Evolutionary conservation across 169 alveolate species (phyloP).

Genomic region (Eimeria maxima): DNA sequence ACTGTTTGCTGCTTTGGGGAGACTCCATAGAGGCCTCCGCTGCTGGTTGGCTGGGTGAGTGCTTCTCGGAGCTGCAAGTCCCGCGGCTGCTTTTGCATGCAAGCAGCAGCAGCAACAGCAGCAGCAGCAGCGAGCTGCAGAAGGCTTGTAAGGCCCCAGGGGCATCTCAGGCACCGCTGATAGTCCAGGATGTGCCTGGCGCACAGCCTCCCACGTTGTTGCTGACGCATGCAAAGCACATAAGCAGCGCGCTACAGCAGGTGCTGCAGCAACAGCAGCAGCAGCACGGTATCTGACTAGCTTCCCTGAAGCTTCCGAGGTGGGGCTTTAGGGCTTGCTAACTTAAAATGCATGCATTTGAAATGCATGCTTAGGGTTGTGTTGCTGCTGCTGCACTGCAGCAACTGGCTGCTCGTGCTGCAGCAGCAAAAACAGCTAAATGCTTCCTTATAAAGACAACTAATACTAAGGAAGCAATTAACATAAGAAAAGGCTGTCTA

Average conservation of each 20-base stretch:
- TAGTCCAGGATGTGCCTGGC: neutral
- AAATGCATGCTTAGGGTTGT: neutral
- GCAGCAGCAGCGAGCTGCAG: neutral
- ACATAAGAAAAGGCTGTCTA: no score
- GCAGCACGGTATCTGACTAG: neutral
- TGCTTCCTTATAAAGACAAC: no score
- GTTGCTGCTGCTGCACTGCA: neutral
- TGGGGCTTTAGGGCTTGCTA: neutral
- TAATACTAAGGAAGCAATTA: no score
- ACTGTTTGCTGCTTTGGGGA: slow-evolving; percentile 3
- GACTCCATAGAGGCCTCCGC: neutral
- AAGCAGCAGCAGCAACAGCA: neutral
- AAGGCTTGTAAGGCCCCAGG: neutral
- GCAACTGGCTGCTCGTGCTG: neutral
- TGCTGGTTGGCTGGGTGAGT: slow-evolving; percentile 10
- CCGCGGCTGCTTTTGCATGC: slow-evolving; percentile 19
- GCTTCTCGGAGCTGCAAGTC: slow-evolving; percentile 9
- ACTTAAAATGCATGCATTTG: neutral
- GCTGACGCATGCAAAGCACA: slow-evolving; percentile 25
- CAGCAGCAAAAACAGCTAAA: neutral
- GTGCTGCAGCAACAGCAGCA: slow-evolving; percentile 18
- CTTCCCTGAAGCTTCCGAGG: neutral
- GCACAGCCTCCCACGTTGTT: slow-evolving; percentile 8
- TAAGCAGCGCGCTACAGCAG: neutral
- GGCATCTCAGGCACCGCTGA: neutral